Percentiles rank a stretch among this genome's conserved stretches.
Evolutionary conservation across 371 early-diverging fungal species (phyloP).

Genomic region (Mortierella sp.): DNA sequence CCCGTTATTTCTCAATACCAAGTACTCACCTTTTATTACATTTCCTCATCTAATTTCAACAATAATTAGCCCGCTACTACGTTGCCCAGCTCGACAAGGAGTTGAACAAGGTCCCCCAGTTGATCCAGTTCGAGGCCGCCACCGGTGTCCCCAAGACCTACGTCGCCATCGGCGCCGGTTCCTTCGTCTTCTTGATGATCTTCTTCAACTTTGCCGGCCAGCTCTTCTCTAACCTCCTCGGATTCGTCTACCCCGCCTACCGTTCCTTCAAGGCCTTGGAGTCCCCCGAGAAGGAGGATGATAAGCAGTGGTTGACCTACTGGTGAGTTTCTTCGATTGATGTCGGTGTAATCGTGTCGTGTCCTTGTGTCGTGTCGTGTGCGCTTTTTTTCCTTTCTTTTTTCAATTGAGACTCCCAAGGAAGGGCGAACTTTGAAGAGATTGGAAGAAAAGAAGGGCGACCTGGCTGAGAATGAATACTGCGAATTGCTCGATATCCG

Average conservation of each 20-base stretch:
- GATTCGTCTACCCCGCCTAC: constrained; percentile 95
- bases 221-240: constrained; percentile 86
- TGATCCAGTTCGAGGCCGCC: constrained; percentile 75
- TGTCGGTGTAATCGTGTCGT: neutral
- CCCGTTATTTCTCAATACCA: neutral
- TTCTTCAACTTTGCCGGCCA: constrained; percentile 91
- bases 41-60: neutral
- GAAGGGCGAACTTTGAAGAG: neutral
- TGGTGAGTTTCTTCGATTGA: constrained; percentile 59
- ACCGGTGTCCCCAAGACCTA: constrained; percentile 91
- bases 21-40: neutral
- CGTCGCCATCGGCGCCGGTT: constrained; percentile 73
- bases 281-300: constrained; percentile 81
- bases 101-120: constrained; percentile 75
- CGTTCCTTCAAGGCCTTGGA: constrained; percentile 95
- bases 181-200: constrained; percentile 77
- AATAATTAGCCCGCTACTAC: constrained; percentile 54
- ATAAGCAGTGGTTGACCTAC: constrained; percentile 92
- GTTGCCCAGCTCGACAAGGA: constrained; percentile 79
- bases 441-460: constrained; percentile 6
- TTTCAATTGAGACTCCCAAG: neutral
- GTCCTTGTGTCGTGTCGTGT: constrained; percentile 1
- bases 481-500: neutral
- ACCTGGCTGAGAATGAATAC: neutral
- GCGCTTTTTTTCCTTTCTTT: neutral